Base-by-base conservation (phyloP, 129 eudicot genomes). In the Oenanthe sinensis region DNA sequence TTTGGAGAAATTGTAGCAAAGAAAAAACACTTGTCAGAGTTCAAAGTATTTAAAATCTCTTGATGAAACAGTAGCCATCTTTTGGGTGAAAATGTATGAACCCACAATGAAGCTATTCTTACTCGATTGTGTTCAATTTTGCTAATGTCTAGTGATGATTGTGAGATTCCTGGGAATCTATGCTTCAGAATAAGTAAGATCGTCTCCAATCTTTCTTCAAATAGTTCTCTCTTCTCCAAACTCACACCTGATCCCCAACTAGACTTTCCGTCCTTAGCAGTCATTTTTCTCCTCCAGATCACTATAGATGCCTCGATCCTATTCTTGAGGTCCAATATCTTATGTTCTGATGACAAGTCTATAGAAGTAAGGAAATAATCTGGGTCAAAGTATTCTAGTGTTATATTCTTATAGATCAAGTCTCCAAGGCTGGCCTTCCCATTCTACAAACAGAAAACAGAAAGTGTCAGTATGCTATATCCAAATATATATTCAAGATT, bases 321-420 rank as follows among this genome's bases (percentile, higher is more conserved):
- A 60, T 85, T 85, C 78, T 85, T 87, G 33, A 87, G 87, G 75
- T 96, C 99, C 45, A 89, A 77, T 33, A 96, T 96, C 48, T 96
- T 96, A 71, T 90, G 96, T 79, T 96, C 97, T 2, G 97, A 92
- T 28, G 97, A 86, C 47, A 96, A 81, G 82, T 96, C 97, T 83
- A 90, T 83, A 26, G 78, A 73, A 8, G 87, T 76, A 28, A 96
- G 90, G 63, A 96, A 90, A 28, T 71, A 26, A 52, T 85, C 91
- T 0, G 91, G 87, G 45, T 87, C 91, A 63, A 87, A 87, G 77
- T 67, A 80, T 17, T 87, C 87, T 14, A 77, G 82, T 14, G 91
- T 87, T 78, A 87, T 87, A 65, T 81, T 82, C 83, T 78, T 87
- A 82, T 87, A 87, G 40, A 87, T 85, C 46, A 71, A 43, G 24